A percentile compares a stretch with the other conserved stretches of the same genome.
These are phyloP conservation scores for Podila verticillata DNA, from an alignment of 192 early-diverging fungal species.

Conservation along the genomic window DNA sequence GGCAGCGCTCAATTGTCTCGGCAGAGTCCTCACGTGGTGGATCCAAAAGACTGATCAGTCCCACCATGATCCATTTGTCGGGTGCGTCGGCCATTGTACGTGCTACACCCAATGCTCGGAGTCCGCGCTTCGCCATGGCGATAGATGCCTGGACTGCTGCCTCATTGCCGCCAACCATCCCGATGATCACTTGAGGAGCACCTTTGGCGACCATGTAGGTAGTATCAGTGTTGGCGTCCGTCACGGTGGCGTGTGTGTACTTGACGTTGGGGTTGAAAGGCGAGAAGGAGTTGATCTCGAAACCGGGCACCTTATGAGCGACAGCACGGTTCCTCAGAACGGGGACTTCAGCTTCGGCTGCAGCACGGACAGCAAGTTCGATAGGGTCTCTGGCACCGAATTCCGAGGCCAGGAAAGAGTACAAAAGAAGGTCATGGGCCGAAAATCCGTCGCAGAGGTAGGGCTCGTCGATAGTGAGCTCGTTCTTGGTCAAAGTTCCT, in stretches of 20 bases:
- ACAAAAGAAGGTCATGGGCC: constrained; percentile 82
- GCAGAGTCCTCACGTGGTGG: constrained; percentile 88
- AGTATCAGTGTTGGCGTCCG: constrained; percentile 71
- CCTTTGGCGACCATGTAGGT: constrained; percentile 90
- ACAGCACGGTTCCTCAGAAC: constrained; percentile 48
- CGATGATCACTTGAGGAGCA: constrained; percentile 75
- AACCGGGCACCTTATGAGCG: constrained; percentile 83
- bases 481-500: constrained; percentile 90
- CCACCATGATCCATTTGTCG: constrained; percentile 81
- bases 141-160: constrained; percentile 62
- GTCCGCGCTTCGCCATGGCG: constrained; percentile 70
- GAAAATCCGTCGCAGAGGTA: constrained; percentile 72
- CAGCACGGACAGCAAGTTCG: constrained; percentile 85
- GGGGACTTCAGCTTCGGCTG: constrained; percentile 69
- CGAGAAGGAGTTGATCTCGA: constrained; percentile 82
- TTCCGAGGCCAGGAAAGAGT: constrained; percentile 86
- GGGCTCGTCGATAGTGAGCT: constrained; percentile 91
- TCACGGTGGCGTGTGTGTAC: constrained; percentile 86
- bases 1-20: constrained; percentile 86
- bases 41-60: constrained; percentile 88
- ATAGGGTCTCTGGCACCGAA: constrained; percentile 91
- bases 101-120: constrained; percentile 78
- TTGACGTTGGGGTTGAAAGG: constrained; percentile 92
- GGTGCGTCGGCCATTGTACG: constrained; percentile 60
- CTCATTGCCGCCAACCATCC: constrained; percentile 59